Evolutionary conservation across 129 eudicot species (phyloP).

Genomic region (Tanacetum coccineum): DNA sequence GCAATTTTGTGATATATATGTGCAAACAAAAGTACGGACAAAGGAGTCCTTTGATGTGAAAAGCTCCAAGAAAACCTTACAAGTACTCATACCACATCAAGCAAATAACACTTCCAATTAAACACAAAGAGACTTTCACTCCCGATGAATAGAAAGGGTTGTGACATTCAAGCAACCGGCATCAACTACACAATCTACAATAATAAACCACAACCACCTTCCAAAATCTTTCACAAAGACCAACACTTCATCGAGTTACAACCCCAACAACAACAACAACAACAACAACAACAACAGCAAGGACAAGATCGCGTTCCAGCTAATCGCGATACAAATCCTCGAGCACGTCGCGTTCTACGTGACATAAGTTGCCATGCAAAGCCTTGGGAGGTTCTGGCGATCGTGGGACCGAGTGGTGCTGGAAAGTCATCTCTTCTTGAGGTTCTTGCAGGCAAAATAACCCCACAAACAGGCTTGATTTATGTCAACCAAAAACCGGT

Average conservation of each 20-base stretch:
- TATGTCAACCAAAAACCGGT: slow-evolving; percentile 53
- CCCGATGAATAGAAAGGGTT: slow-evolving; percentile 85
- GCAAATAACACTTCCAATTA: slow-evolving; percentile 20
- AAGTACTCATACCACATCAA: slow-evolving; percentile 27
- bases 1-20: not conserved
- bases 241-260: slow-evolving; percentile 11
- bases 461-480: slow-evolving; percentile 49
- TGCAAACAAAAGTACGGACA: slow-evolving; percentile 28
- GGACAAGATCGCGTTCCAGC: not conserved
- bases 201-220: slow-evolving; percentile 31
- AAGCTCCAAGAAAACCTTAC: slow-evolving; percentile 24
- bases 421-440: slow-evolving; percentile 91
- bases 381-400: slow-evolving; percentile 87
- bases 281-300: not conserved
- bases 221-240: slow-evolving; percentile 30
- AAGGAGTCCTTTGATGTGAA: slow-evolving; percentile 27
- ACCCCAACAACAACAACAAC: not conserved
- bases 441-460: slow-evolving; percentile 81
- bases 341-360: slow-evolving; percentile 58
- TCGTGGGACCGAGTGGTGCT: slow-evolving; percentile 98
- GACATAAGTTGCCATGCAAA: slow-evolving; percentile 74
- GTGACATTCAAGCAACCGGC: slow-evolving; percentile 92
- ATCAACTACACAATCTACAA: slow-evolving; percentile 70
- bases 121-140: slow-evolving; percentile 21
- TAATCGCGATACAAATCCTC: not conserved